These are phyloP conservation scores for Exsudoporus frostii DNA, from an alignment of 768 basidiomycete genomes.

Conservation along the genomic window DNA sequence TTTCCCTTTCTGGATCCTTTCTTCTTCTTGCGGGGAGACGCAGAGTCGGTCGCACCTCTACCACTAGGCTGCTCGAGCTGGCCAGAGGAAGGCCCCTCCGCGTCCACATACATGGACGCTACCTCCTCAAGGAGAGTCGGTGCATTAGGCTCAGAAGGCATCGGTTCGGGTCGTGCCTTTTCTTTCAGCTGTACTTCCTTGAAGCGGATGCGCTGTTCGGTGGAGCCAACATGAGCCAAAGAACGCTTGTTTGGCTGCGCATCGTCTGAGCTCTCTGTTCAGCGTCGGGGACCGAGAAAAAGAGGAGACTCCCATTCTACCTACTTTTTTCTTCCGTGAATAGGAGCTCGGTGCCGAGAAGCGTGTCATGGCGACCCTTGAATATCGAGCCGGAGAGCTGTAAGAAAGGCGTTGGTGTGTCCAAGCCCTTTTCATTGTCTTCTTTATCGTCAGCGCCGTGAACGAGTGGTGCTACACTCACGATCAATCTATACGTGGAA, in stretches of 20 bases:
- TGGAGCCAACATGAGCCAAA: slow-evolving; percentile 55
- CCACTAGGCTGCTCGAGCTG: slow-evolving; percentile 1
- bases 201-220: slow-evolving; percentile 70
- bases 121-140: slow-evolving; percentile 19
- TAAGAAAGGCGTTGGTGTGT: slow-evolving; percentile 72
- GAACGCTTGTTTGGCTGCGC: slow-evolving; percentile 48
- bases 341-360: slow-evolving; percentile 74
- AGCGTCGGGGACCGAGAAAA: not conserved
- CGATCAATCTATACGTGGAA: slow-evolving; percentile 69
- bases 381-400: slow-evolving; percentile 76
- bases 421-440: slow-evolving; percentile 54
- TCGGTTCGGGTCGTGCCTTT: slow-evolving; percentile 33
- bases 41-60: not conserved
- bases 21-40: slow-evolving; percentile 13
- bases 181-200: slow-evolving; percentile 58
- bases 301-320: not conserved
- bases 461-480: slow-evolving; percentile 33
- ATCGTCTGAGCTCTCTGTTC: slow-evolving; percentile 32
- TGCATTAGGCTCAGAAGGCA: slow-evolving; percentile 2
- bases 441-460: not conserved
- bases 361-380: slow-evolving; percentile 61
- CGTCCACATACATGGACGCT: slow-evolving; percentile 18
- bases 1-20: slow-evolving; percentile 24
- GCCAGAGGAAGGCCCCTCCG: slow-evolving; percentile 1
- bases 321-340: slow-evolving; percentile 69